Conservation (phyloP, 2,329 filamentous ascomycete genomes). For the Ophiostoma quercus region DNA sequence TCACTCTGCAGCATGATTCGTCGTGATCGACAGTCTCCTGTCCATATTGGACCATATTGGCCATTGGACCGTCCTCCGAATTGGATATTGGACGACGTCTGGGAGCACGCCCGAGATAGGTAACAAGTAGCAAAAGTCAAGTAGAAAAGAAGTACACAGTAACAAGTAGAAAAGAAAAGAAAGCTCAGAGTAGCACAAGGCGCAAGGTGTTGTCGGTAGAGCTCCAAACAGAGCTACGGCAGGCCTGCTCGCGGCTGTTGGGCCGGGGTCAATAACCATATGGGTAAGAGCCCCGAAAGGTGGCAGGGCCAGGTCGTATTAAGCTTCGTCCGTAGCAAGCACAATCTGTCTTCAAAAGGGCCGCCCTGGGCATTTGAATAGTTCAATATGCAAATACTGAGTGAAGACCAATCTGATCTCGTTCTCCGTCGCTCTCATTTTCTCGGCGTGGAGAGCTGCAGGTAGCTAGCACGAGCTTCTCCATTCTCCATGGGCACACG, state of each 20-base stretch:
- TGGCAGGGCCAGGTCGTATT: not conserved
- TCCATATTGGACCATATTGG: not conserved
- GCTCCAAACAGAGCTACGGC: constrained; percentile 11
- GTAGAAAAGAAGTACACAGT: not conserved
- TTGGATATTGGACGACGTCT: not conserved
- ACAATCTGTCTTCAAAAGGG: not conserved
- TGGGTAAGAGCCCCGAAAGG: constrained; percentile 10
- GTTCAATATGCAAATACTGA: too few relatives aligned
- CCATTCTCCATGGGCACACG: not conserved
- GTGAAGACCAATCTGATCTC: not conserved
- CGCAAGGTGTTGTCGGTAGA: constrained; percentile 2
- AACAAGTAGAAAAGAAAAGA: not conserved
- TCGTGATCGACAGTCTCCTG: not conserved
- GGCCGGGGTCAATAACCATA: not conserved
- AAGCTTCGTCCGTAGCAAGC: not conserved
- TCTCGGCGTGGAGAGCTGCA: constrained; percentile 2
- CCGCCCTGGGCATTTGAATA: not conserved
- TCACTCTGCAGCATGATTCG: not conserved
- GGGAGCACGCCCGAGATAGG: not conserved
- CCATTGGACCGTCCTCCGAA: too few relatives aligned
- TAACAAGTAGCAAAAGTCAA: not conserved
- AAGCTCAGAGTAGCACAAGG: not conserved
- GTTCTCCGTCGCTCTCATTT: not conserved
- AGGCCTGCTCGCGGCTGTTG: not conserved
- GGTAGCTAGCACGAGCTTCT: not conserved